Conservation (phyloP, 106 monocot species). For the Xerophyta viscosa region DNA sequence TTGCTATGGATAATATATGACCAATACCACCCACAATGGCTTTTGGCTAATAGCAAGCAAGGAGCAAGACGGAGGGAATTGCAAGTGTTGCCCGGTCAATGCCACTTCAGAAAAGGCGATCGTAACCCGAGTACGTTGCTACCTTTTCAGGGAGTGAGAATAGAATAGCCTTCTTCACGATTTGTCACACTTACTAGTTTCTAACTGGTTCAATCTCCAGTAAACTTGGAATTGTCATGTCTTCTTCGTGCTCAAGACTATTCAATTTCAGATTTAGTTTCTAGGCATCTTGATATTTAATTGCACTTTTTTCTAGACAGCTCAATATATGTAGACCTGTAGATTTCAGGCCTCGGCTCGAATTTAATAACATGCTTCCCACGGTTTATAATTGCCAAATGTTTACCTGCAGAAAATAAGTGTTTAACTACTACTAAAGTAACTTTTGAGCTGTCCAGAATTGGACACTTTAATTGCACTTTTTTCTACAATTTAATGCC, state of each 20-base stretch:
- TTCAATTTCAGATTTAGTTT: slow-evolving; percentile 70
- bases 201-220: slow-evolving; percentile 67
- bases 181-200: slow-evolving; percentile 20
- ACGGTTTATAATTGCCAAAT: too few relatives aligned
- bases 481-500: too few relatives aligned
- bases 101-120: slow-evolving; percentile 71
- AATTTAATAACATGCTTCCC: too few relatives aligned
- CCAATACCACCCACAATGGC: slow-evolving; percentile 86
- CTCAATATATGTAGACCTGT: too few relatives aligned
- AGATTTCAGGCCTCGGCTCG: too few relatives aligned
- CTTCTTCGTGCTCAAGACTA: slow-evolving; percentile 57
- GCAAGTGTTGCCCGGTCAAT: slow-evolving; percentile 59
- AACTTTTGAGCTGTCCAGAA: too few relatives aligned
- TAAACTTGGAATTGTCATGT: slow-evolving; percentile 69
- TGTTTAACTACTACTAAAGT: too few relatives aligned
- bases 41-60: slow-evolving; percentile 54
- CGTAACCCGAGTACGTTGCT: slow-evolving; percentile 72
- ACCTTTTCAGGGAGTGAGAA: slow-evolving; percentile 72
- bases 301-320: too few relatives aligned
- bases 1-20: slow-evolving; percentile 58
- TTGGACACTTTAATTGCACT: too few relatives aligned
- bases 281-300: slow-evolving; percentile 77
- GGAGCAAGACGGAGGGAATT: slow-evolving; percentile 87
- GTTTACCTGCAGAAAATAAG: too few relatives aligned
- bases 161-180: slow-evolving; percentile 59